A percentile compares a stretch with the other conserved stretches of the same genome.
phyloP scores from a whole-genome alignment of 2,329 filamentous ascomycete genomes.

The Hymenoscyphus linearis region DNA sequence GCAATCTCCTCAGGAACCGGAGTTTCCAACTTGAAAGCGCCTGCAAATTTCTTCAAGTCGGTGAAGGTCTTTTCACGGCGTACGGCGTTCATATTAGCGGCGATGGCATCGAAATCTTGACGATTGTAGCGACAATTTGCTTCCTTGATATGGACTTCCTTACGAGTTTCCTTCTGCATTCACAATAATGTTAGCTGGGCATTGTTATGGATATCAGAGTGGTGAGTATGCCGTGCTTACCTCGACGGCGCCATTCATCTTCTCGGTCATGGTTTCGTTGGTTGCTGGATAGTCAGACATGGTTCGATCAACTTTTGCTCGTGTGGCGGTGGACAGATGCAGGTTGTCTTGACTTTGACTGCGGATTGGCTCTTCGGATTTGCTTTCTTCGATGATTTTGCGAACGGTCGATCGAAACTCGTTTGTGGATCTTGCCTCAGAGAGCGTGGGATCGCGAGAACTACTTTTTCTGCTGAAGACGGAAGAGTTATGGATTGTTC shows the following conservation, averaged over 20 bases:
- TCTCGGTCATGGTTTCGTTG: background rate
- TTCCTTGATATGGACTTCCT: background rate
- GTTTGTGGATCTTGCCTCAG: conserved; percentile 1
- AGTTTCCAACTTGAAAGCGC: conserved; percentile 1
- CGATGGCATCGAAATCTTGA: background rate
- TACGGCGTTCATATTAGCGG: background rate
- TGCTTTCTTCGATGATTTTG: conserved; percentile 7
- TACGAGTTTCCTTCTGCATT: background rate
- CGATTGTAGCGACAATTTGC: background rate
- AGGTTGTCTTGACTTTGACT: background rate
- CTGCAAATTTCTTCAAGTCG: conserved; percentile 3
- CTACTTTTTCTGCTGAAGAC: background rate
- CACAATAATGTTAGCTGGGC: background rate
- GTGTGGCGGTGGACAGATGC: background rate
- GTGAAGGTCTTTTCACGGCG: background rate
- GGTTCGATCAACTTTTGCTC: background rate
- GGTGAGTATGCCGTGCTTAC: background rate
- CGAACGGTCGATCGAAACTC: conserved; percentile 7
- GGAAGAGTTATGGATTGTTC: background rate
- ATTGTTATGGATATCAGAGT: background rate
- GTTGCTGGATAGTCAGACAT: conserved; percentile 1
- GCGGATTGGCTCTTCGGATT: conserved; percentile 2
- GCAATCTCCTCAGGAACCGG: conserved; percentile 5
- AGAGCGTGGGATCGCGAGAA: background rate
- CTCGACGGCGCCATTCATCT: background rate